Conservation (phyloP, 225 moss, liverwort and hornwort genomes). For the Ulota crispa region DNA sequence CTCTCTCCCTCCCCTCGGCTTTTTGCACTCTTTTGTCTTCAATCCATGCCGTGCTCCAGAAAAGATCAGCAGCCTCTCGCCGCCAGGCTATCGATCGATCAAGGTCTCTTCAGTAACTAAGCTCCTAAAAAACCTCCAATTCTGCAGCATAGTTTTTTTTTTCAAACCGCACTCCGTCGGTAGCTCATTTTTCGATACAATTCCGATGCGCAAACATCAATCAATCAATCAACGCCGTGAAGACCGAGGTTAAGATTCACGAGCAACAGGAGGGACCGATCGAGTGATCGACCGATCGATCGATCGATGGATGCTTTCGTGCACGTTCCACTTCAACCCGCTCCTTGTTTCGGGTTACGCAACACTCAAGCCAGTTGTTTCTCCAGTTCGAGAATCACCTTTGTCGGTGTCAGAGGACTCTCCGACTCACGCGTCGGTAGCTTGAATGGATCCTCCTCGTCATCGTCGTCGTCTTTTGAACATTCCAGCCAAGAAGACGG, state of each 20-base stretch:
- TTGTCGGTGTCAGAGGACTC: not conserved
- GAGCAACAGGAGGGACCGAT: not conserved
- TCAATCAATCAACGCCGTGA: not conserved
- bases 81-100: not conserved
- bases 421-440: not conserved
- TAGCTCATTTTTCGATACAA: no score
- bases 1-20: not conserved
- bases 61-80: no score
- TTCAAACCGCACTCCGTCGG: no score
- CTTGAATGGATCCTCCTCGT: constrained; percentile 21
- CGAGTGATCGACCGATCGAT: not conserved
- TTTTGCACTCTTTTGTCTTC: no score
- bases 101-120: no score
- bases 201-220: not conserved
- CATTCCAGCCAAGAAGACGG: constrained; percentile 28
- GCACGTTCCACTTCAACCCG: not conserved
- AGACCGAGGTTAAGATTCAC: not conserved
- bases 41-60: no score
- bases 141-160: no score
- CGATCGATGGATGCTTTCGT: constrained; percentile 22
- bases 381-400: not conserved
- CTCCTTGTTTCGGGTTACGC: not conserved
- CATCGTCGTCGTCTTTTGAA: constrained; percentile 26
- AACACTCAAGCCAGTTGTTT: not conserved
- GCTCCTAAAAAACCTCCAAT: no score